A percentile compares a stretch with the other conserved stretches of the same genome.
These are phyloP conservation scores for Stachybotrys chartarum DNA, from an alignment of 2,329 filamentous ascomycete species.

Conservation along the genomic window DNA sequence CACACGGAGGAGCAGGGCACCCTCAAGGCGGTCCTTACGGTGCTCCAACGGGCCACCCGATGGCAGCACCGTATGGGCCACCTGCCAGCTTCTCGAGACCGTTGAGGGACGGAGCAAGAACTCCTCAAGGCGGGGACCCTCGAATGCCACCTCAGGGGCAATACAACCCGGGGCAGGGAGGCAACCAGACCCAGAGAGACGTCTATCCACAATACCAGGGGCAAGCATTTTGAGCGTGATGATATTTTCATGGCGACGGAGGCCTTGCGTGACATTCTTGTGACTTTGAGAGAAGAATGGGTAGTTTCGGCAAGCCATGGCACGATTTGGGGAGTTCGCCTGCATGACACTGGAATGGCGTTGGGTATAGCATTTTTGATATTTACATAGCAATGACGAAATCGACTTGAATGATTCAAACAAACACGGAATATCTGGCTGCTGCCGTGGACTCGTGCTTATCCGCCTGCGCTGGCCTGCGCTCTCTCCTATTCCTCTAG, in stretches of 20 bases:
- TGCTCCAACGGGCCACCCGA: conserved; percentile 9
- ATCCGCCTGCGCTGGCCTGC: no score
- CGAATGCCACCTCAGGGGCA: conserved; percentile 22
- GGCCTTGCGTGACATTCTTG: background rate
- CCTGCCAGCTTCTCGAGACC: conserved; percentile 24
- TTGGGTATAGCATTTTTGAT: background rate
- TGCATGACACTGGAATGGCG: background rate
- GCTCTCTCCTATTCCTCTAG: no score
- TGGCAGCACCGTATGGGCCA: conserved; percentile 8
- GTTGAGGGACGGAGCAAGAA: conserved; percentile 17
- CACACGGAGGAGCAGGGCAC: conserved; percentile 4
- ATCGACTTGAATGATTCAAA: background rate
- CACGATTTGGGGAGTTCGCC: background rate
- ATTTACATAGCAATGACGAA: background rate
- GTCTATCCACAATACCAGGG: conserved; percentile 26
- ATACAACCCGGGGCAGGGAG: conserved; percentile 13
- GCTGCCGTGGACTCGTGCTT: no score
- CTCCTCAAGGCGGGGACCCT: conserved; percentile 18
- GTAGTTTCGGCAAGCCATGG: background rate
- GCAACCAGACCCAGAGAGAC: conserved; percentile 11
- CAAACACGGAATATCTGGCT: no score
- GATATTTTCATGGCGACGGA: background rate
- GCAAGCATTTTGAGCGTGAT: conserved; percentile 22
- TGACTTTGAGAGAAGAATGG: background rate
- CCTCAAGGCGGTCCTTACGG: conserved; percentile 8